Base-by-base conservation (phyloP, 1,139 yeast genomes). In the Diutina rugosa region DNA sequence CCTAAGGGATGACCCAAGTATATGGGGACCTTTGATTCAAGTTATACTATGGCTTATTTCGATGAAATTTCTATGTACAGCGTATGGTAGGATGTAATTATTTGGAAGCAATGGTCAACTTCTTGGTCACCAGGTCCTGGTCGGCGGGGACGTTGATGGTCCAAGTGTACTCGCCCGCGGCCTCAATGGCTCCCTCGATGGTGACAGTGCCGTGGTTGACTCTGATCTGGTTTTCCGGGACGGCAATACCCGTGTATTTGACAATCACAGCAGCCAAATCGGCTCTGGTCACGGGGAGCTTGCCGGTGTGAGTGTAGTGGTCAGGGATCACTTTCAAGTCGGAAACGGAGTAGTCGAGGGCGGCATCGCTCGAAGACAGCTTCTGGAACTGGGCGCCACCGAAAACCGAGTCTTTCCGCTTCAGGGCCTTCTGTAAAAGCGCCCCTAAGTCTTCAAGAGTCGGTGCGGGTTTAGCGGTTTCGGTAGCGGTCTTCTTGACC, bases 371-470 rank as follows among this genome's bases (percentile, higher is more conserved):
- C 1, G 55, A 56, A 35, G 41, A 10, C n/a, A 47, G 48, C 46
- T 49, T 52, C 2, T 46, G 32, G 14, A 56, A n/a, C 18, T 54
- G 30, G 28, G 56, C 35, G n/a, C 56, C 57, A 52, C 62, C 59
- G 29, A 61, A 56, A 3, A 16, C 8, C 26, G 7, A 10, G 51
- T 56, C 58, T 14, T 21, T 9, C 51, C 66, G 62, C 70, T 72
- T 68, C 56, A 63, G 62, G 53, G 66, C 65, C 35, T 29, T 28
- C 16, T 49, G 53, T 61, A 76, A 74, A 59, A 76, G 69, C 55
- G 58, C 62, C 6, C 77, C 68, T 61, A 76, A 73, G 59, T 75
- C 78, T 55, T 71, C 71, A 57, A 73, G 65, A 1, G 79, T 71
- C 67, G 74, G 64, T n/a, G 76, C 65, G 57, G 55, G 32, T 26